Evolutionary conservation across 2,329 filamentous ascomycete species (phyloP).

Genomic region (Penicillium sp.): DNA sequence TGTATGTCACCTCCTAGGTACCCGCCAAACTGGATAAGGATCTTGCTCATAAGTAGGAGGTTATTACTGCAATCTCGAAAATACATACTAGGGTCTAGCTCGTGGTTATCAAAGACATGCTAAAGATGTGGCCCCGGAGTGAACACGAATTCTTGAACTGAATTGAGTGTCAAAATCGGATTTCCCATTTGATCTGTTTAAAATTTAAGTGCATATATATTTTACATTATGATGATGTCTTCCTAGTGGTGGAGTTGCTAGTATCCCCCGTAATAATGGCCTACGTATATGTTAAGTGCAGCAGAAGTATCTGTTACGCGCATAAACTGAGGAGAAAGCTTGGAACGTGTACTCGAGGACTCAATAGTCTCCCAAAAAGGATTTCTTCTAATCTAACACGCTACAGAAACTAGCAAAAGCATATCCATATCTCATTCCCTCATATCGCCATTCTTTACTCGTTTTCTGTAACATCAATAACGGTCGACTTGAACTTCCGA

Average conservation of each 20-base stretch:
- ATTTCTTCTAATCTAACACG: not conserved
- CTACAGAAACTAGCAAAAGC: not conserved
- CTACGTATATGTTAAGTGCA: not conserved
- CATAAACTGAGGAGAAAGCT: not conserved
- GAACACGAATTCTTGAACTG: not conserved
- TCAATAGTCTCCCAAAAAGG: not conserved
- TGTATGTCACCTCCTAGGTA: not conserved
- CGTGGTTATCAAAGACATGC: not conserved
- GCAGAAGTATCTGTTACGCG: not conserved
- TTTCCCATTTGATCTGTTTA: not conserved
- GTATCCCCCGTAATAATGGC: not conserved
- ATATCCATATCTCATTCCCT: not conserved
- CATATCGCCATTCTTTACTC: conserved; percentile 28
- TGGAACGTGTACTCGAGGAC: not conserved
- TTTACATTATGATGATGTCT: not conserved
- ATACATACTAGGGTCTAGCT: not conserved
- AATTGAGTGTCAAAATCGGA: too few relatives aligned
- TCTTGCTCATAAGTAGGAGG: not conserved
- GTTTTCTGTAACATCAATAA: conserved; percentile 46
- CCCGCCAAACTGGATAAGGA: not conserved
- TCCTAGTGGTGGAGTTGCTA: not conserved
- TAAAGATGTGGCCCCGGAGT: not conserved
- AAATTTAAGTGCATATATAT: not conserved
- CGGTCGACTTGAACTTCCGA: conserved; percentile 47
- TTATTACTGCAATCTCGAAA: not conserved